Percentiles rank a stretch among this genome's conserved stretches.
Conservation (phyloP, 1,284 basidiomycete species). For the Pyrrhoderma lamaoense region DNA sequence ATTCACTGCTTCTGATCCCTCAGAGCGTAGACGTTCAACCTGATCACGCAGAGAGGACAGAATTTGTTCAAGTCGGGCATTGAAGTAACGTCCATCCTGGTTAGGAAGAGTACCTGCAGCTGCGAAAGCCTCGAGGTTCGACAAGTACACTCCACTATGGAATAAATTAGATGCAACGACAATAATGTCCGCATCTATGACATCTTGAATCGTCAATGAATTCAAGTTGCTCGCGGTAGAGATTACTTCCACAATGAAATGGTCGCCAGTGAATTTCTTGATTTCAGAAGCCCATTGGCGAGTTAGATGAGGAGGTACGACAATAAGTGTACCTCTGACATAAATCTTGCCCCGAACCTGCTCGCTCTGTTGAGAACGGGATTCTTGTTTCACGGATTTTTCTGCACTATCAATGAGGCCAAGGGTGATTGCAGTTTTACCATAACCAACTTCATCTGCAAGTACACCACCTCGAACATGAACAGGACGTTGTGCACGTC, state of each 20-base stretch:
- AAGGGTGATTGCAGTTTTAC: slow-evolving; percentile 92
- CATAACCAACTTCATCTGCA: slow-evolving; percentile 94
- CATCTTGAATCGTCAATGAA: slow-evolving; percentile 62
- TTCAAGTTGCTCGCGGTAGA: slow-evolving; percentile 72
- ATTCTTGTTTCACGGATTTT: slow-evolving; percentile 50
- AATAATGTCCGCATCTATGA: slow-evolving; percentile 81
- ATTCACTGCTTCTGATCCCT: slow-evolving; percentile 56
- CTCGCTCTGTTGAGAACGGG: slow-evolving; percentile 38
- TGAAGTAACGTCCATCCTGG: slow-evolving; percentile 83
- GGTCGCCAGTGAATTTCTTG: slow-evolving; percentile 67
- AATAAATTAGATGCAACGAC: slow-evolving; percentile 85
- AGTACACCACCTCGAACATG: slow-evolving; percentile 84
- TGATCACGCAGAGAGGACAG: slow-evolving; percentile 55
- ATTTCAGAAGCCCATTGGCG: slow-evolving; percentile 89
- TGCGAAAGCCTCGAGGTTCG: slow-evolving; percentile 65
- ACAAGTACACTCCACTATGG: slow-evolving; percentile 70
- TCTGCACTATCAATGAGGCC: slow-evolving; percentile 73
- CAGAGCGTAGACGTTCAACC: slow-evolving; percentile 54
- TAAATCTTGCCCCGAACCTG: slow-evolving; percentile 61
- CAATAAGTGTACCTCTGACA: slow-evolving; percentile 72
- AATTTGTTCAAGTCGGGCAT: slow-evolving; percentile 63
- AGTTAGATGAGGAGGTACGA: slow-evolving; percentile 87
- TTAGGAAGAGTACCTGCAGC: slow-evolving; percentile 58
- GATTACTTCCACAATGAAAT: slow-evolving; percentile 65
- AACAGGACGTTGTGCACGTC: slow-evolving; percentile 74